These are phyloP conservation scores for Trichoderma arundinaceum DNA, from an alignment of 2,329 filamentous ascomycete genomes.

Conservation along the genomic window DNA sequence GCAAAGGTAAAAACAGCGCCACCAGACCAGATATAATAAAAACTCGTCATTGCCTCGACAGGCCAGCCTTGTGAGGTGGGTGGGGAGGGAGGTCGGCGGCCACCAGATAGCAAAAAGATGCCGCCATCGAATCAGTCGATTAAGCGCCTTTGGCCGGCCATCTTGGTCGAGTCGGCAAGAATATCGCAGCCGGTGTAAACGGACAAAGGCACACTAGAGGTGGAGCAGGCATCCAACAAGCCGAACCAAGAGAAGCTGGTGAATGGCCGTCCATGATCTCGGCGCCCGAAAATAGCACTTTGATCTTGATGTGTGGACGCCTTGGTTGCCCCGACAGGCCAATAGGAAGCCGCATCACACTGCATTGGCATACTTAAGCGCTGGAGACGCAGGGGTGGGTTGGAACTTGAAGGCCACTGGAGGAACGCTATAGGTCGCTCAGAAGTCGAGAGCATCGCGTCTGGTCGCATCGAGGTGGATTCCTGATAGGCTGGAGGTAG, in stretches of 20 bases:
- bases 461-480: constrained; percentile 22
- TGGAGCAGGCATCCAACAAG: constrained; percentile 4
- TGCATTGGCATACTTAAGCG: constrained; percentile 31
- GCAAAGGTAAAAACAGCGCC: constrained; percentile 19
- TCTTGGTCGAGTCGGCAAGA: constrained; percentile 25
- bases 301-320: constrained; percentile 16
- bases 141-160: constrained; percentile 31
- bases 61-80: constrained; percentile 20
- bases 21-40: constrained; percentile 30
- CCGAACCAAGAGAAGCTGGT: constrained; percentile 12
- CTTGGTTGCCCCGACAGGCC: constrained; percentile 4
- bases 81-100: constrained; percentile 12
- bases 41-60: constrained; percentile 8
- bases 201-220: constrained; percentile 16
- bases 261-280: constrained; percentile 11
- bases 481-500: constrained; percentile 16
- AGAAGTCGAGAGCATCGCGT: constrained; percentile 5
- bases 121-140: constrained; percentile 30
- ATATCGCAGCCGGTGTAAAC: constrained; percentile 3
- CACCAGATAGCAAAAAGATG: constrained; percentile 15
- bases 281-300: constrained; percentile 28
- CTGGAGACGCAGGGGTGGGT: constrained; percentile 27
- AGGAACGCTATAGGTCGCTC: constrained; percentile 26
- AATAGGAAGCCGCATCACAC: constrained; percentile 30
- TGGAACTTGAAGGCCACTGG: constrained; percentile 19